Base-by-base conservation (phyloP, 2,329 filamentous ascomycete species). In the Phialocephala sp. region DNA sequence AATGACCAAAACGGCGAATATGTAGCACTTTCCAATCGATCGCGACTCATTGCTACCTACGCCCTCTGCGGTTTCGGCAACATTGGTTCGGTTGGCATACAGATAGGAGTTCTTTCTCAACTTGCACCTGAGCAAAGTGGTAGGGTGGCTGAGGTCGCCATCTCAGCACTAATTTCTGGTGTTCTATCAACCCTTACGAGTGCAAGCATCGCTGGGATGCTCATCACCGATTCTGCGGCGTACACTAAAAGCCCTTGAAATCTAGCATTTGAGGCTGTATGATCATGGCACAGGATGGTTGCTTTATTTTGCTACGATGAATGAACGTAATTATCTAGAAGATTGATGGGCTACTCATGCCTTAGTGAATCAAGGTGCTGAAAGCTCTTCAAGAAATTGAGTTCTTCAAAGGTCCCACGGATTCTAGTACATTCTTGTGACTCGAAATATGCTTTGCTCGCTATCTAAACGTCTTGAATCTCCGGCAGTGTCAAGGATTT, bases 21-120 rank as follows among this genome's bases (percentile, higher is more conserved):
- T 77, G 78, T 79, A 62, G 69, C 76, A 35, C 83, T 97, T 67
- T 88, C 87, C 36, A 80, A 86, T 18, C 91, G 93, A 61, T 92
- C 92, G 27, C 84, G 84, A 55, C 85, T 97, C 70, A 96, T 97
- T 74, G 91, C 90, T 55, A 96, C 92, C 59, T 97, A 97, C 76
- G 91, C 91, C 22, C 85, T 94, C 70, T 96, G 92, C 79, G 87
- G 87, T 32, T 93, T 93, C 76, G 93, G 92, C 68, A 97, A 97
- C 81, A 90, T 97, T 72, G 91, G 91, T 62, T 94, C 92, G 36
- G 85, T 97, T 57, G 93, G 93, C 76, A 94, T 93, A 63, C 93
- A 97, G 79, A 95, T 97, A 67, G 93, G 93, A 81, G 92, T 96
- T 65, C 84, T 97, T 60, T 87, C 90, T 4, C 92, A 96, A 80